Base-by-base conservation (phyloP, 1,284 basidiomycete species). In the Puccinia novopanici region DNA sequence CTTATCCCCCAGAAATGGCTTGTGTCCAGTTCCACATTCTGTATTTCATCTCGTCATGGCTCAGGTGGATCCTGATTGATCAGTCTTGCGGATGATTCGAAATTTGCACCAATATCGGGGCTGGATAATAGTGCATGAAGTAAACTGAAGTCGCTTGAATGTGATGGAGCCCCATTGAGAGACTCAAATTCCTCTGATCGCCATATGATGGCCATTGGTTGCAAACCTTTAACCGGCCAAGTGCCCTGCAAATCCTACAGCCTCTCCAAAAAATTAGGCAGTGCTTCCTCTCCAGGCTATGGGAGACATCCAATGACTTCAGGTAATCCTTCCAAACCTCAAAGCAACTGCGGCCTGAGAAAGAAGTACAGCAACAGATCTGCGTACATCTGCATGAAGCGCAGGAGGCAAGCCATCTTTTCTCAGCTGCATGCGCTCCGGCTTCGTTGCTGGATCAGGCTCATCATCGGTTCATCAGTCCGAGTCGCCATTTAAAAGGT, bases 331-430 rank as follows among this genome's bases (percentile, higher is more conserved):
- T 40, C 17, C 59, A 10, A 48, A 48, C 8, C 22, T 67, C 42
- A 67, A 37, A 37, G 34, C 13, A 34, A 42, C 37, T 40, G 19
- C 34, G 42, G 15, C 15, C 34, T 63, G 17, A 22, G 42, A 40
- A 63, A 4, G 19, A 40, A 54, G 52, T n/a, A 19, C 15, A 13
- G 27, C 37, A 40, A 8, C 15, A 45, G 40, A 67, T 67, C 22
- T 67, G 42, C 42, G 48, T 27, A 42, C 63, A 67, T 48, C 17
- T 34, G 42, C 40, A 48, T 45, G 40, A 45, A 48, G 40, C 12
- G 63, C 63, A 67, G 42, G 63, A 27, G 22, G 40, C 63, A 67
- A n/a, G 61, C 17, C 61, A 61, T 34, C 17, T 61, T 30, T 27
- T 12, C 19, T 12, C 19, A 61, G 57, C 9, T 37, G 34, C 59